These are phyloP conservation scores for Nissolia schottii DNA, from an alignment of 306 rosid genomes.

Conservation along the genomic window DNA sequence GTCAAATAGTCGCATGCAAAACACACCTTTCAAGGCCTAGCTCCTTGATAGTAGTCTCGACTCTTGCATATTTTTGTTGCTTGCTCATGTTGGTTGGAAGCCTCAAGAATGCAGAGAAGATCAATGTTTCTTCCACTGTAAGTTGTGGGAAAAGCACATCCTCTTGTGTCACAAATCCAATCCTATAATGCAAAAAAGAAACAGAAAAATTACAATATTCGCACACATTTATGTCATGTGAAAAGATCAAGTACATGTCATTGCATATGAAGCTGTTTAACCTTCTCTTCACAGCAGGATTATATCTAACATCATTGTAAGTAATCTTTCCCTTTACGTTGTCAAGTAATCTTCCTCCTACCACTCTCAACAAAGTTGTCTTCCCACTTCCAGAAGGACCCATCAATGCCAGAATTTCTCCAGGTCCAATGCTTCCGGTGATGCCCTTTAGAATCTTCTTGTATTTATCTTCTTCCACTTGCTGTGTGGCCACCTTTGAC, in stretches of 20 bases:
- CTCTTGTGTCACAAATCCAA: constrained; percentile 97
- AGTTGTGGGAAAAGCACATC: constrained; percentile 88
- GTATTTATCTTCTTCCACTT: constrained; percentile 47
- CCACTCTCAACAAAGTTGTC: constrained; percentile 83
- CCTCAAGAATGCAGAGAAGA: constrained; percentile 82
- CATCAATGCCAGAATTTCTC: constrained; percentile 94
- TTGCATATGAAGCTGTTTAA: constrained; percentile 12
- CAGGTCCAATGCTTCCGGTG: constrained; percentile 89
- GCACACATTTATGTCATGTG: not conserved
- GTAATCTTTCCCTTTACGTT: constrained; percentile 71
- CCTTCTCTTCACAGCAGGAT: constrained; percentile 77
- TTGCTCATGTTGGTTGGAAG: constrained; percentile 66
- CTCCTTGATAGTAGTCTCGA: constrained; percentile 70
- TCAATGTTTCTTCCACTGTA: constrained; percentile 88
- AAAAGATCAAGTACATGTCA: not conserved
- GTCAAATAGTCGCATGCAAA: not conserved
- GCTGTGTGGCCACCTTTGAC: constrained; percentile 55
- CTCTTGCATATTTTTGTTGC: constrained; percentile 67
- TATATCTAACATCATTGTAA: constrained; percentile 69
- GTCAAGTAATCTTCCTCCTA: constrained; percentile 81
- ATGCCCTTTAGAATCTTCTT: constrained; percentile 75
- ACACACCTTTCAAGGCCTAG: constrained; percentile 89
- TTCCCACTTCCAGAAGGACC: constrained; percentile 99
- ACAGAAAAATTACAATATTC: not conserved
- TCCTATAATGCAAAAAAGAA: constrained; percentile 38